Conservation (phyloP, 106 monocot species). For the Acanthochlamys bracteata region DNA sequence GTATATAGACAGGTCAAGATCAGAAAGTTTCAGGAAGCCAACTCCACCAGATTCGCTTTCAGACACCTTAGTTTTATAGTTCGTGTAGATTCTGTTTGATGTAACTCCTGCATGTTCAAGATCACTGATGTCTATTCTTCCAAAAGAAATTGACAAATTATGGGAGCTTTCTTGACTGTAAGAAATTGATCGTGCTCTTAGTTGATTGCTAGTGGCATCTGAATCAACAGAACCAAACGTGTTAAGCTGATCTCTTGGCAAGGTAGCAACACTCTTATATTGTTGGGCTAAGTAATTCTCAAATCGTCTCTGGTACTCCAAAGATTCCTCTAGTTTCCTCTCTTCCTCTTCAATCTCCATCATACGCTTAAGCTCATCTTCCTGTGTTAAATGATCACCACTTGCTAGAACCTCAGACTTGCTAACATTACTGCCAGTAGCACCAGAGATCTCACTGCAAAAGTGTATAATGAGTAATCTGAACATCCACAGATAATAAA, state of each 20-base stretch:
- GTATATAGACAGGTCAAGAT: slow-evolving; percentile 6
- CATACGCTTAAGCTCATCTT: slow-evolving; percentile 45
- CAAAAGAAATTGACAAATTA: slow-evolving; percentile 17
- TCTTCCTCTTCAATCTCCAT: slow-evolving; percentile 79
- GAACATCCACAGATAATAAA: too few relatives aligned
- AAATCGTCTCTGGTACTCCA: slow-evolving; percentile 73
- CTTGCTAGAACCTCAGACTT: slow-evolving; percentile 19
- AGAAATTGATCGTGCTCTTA: not conserved
- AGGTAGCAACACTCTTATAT: slow-evolving; percentile 23
- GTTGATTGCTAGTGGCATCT: slow-evolving; percentile 6
- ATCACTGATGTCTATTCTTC: slow-evolving; percentile 61
- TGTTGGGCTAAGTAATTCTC: slow-evolving; percentile 74
- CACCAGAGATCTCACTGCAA: slow-evolving; percentile 32
- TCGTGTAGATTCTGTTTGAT: slow-evolving; percentile 2
- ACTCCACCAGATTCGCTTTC: slow-evolving; percentile 2
- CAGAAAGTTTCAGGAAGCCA: slow-evolving; percentile 12
- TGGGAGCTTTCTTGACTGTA: slow-evolving; percentile 10
- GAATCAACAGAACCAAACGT: slow-evolving; percentile 10
- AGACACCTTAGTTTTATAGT: slow-evolving; percentile 1
- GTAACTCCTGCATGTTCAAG: slow-evolving; percentile 27
- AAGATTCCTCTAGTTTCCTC: slow-evolving; percentile 85
- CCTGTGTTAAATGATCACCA: slow-evolving; percentile 40
- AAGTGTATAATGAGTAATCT: slow-evolving; percentile 8
- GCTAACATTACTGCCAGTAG: slow-evolving; percentile 18
- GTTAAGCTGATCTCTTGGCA: not conserved